These are phyloP conservation scores for Saprolegnia parasitica DNA, from an alignment of 352 stramenopile genomes.

Conservation along the genomic window DNA sequence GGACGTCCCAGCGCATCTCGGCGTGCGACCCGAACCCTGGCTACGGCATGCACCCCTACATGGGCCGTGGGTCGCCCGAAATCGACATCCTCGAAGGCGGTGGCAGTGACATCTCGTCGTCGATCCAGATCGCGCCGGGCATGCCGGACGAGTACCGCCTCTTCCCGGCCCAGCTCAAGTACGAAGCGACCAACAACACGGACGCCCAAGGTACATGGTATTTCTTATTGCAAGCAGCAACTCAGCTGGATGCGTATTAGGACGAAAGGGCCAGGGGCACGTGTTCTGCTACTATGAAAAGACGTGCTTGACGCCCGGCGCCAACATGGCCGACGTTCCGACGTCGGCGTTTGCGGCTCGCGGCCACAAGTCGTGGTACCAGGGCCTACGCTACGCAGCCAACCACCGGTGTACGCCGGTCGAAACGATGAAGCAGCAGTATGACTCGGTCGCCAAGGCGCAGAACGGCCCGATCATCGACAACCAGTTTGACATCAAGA, in stretches of 20 bases:
- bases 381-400: slow-evolving; percentile 37
- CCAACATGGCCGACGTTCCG: slow-evolving; percentile 37
- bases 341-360: slow-evolving; percentile 32
- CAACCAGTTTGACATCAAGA: slow-evolving; percentile 17
- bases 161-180: slow-evolving; percentile 2
- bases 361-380: slow-evolving; percentile 43
- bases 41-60: slow-evolving; percentile 83
- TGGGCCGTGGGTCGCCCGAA: slow-evolving; percentile 90
- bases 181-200: slow-evolving; percentile 2
- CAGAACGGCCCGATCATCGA: neutral
- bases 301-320: slow-evolving; percentile 42
- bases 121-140: slow-evolving; percentile 63
- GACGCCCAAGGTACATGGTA: too few species aligned
- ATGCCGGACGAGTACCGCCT: slow-evolving; percentile 47
- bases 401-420: slow-evolving; percentile 38
- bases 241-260: too few species aligned
- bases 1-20: slow-evolving; percentile 65
- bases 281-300: slow-evolving; percentile 42
- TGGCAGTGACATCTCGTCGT: slow-evolving; percentile 60
- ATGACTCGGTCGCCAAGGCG: slow-evolving; percentile 28
- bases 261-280: slow-evolving; percentile 26
- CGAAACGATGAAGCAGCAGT: slow-evolving; percentile 35
- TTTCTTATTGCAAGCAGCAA: too few species aligned
- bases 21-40: slow-evolving; percentile 90
- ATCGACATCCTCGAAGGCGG: slow-evolving; percentile 94